Conservation (phyloP, 257 asterid genomes). For the Lycium barbarum region DNA sequence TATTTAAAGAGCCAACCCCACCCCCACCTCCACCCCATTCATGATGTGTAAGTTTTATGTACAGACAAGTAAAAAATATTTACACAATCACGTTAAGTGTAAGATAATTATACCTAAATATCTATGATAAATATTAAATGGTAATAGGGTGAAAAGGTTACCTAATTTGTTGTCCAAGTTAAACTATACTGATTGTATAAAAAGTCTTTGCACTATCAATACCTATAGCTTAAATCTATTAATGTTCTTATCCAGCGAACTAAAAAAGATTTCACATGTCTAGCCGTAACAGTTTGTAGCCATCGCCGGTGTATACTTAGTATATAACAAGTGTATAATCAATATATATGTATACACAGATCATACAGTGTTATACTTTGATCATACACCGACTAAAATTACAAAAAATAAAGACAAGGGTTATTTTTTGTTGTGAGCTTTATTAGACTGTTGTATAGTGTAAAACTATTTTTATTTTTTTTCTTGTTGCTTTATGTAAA, state of each 20-base stretch:
- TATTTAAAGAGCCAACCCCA: not conserved
- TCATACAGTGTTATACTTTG: not conserved
- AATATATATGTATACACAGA: not conserved
- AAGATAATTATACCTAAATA: not conserved
- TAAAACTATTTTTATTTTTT: too few relatives aligned
- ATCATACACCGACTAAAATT: not conserved
- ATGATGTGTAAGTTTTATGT: slow-evolving; percentile 3
- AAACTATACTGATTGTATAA: too few relatives aligned
- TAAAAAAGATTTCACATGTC: too few relatives aligned
- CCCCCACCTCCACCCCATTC: not conserved
- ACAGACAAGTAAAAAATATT: not conserved
- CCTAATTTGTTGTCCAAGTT: too few relatives aligned
- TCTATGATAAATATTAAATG: not conserved
- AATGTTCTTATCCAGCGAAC: too few relatives aligned
- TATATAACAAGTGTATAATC: not conserved
- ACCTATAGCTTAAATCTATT: too few relatives aligned
- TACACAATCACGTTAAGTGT: not conserved
- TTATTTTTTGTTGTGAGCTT: not conserved
- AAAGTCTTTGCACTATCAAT: too few relatives aligned
- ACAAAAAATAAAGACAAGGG: not conserved
- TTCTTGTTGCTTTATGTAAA: not conserved
- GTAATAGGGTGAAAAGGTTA: too few relatives aligned
- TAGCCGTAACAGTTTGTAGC: not conserved
- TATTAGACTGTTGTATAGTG: not conserved
- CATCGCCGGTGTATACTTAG: not conserved